Conservation (phyloP, 371 early-diverging fungal genomes). For the Nematocida sp. region DNA sequence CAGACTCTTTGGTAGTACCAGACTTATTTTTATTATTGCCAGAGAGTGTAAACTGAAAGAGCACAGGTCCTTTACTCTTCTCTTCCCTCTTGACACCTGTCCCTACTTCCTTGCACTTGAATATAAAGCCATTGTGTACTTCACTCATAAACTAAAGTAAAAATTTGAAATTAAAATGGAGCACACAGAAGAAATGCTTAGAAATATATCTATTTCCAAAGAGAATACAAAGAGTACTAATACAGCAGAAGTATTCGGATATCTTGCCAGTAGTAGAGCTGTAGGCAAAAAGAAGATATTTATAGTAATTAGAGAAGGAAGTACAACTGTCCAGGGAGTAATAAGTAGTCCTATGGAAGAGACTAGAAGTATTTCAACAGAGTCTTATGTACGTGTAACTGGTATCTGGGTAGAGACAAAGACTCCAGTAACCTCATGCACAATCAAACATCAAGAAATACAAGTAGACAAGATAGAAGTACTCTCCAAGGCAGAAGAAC, state of each 20-base stretch:
- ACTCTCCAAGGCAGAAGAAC: slow-evolving; percentile 55
- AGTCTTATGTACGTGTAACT: slow-evolving; percentile 57
- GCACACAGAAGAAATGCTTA: not conserved
- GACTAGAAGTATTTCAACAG: not conserved
- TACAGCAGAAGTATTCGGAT: slow-evolving; percentile 54
- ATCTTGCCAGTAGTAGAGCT: slow-evolving; percentile 49
- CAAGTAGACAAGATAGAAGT: slow-evolving; percentile 36
- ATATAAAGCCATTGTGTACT: slow-evolving; percentile 43
- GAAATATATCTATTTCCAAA: not conserved
- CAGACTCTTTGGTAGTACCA: too few species aligned
- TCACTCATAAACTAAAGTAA: slow-evolving; percentile 33
- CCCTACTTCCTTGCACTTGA: slow-evolving; percentile 3
- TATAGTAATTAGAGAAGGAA: slow-evolving; percentile 56
- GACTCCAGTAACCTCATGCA: slow-evolving; percentile 56
- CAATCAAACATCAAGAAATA: slow-evolving; percentile 58
- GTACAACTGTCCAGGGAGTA: slow-evolving; percentile 56
- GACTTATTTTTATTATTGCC: too few species aligned
- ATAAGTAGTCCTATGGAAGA: not conserved
- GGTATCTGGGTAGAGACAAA: slow-evolving; percentile 44
- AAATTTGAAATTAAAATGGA: slow-evolving; percentile 34
- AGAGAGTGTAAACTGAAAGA: too few species aligned
- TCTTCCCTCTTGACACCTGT: not conserved
- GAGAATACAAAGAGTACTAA: not conserved
- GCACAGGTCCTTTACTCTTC: too few species aligned
- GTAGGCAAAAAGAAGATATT: slow-evolving; percentile 52